Base-by-base conservation (phyloP, 2,329 filamentous ascomycete species). In the Xylaria sp. region DNA sequence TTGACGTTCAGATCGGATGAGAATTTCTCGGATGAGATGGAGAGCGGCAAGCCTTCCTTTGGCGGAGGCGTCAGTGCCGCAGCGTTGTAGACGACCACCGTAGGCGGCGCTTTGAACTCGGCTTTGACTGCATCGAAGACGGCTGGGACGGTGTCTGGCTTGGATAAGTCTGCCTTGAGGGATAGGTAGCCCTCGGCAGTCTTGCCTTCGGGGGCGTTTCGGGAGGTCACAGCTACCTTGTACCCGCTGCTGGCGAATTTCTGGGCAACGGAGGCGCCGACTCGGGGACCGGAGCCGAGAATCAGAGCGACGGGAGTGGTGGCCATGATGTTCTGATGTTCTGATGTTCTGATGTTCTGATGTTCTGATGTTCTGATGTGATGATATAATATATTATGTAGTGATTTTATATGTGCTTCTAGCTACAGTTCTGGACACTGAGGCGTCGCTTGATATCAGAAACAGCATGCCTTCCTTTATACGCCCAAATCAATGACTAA, bases 21-120 rank as follows among this genome's bases (percentile, higher is more conserved):
- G 41, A 84, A 70, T 28, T 41, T 70, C 10, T 78, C 79, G 1
- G 73, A 64, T 4, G 80, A 64, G 59, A 84, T 74, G 1, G 81
- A 80, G 20, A 82, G 74, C 10, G 28, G 12, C 7, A 75, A 76
- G 44, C 79, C 75, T n/a, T 76, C 63, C n/a, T 79, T 76, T 0
- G 80, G 74, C 51, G 81, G 66, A 12, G 50, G 50, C 7, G 80
- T 80, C 9, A 81, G 67, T 23, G 76, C 65, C 2, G 78, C 81
- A 34, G 81, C 82, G 70, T 84, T 85, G 76, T 84, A 84, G 10
- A 84, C 72, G n/a, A 85, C 80, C 50, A 84, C 79, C 44, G 74
- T 81, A 6, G 83, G 83, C 28, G 76, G 9, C 23, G 75, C 73
- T 8, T 78, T 70, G 57, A 83, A 78, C 48, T 79, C 71, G 46